Evolutionary conservation across 495 filamentous ascomycete genomes (phyloP).

Genomic region (Opeltia flavorubescens): DNA sequence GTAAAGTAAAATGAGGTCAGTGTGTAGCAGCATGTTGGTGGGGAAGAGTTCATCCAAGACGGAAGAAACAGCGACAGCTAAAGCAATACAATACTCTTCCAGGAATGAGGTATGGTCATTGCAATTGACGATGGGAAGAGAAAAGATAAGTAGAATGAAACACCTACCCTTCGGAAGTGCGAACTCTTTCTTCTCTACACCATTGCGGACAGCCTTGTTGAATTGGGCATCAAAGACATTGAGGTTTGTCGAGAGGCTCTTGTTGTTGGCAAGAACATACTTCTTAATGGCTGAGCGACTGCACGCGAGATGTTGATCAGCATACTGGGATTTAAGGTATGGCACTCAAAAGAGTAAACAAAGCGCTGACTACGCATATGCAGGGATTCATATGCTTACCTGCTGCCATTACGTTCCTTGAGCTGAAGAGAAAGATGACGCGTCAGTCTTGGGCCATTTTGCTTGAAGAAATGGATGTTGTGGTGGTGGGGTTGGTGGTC

Average conservation of each 20-base stretch:
- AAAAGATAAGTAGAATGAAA: not conserved
- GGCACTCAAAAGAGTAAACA: slow-evolving; percentile 10
- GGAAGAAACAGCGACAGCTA: not conserved
- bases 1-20: slow-evolving; percentile 24
- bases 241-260: slow-evolving; percentile 50
- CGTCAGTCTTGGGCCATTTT: slow-evolving; percentile 11
- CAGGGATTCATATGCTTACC: slow-evolving; percentile 32
- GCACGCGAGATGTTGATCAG: slow-evolving; percentile 10
- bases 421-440: slow-evolving; percentile 29
- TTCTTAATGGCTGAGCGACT: slow-evolving; percentile 97
- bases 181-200: slow-evolving; percentile 83
- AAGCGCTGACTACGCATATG: slow-evolving; percentile 1
- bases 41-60: not conserved
- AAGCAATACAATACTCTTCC: not conserved
- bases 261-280: slow-evolving; percentile 94
- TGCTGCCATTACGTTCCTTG: slow-evolving; percentile 52
- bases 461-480: not conserved
- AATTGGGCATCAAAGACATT: slow-evolving; percentile 77
- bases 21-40: not conserved
- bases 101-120: not conserved
- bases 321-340: slow-evolving; percentile 3
- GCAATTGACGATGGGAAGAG: not conserved
- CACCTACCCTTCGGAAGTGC: slow-evolving; percentile 86
- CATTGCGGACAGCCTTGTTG: slow-evolving; percentile 80
- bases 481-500: slow-evolving; percentile 9